Evolutionary conservation across 768 basidiomycete genomes (phyloP).

Genomic region (Melanogaster broomeanus): DNA sequence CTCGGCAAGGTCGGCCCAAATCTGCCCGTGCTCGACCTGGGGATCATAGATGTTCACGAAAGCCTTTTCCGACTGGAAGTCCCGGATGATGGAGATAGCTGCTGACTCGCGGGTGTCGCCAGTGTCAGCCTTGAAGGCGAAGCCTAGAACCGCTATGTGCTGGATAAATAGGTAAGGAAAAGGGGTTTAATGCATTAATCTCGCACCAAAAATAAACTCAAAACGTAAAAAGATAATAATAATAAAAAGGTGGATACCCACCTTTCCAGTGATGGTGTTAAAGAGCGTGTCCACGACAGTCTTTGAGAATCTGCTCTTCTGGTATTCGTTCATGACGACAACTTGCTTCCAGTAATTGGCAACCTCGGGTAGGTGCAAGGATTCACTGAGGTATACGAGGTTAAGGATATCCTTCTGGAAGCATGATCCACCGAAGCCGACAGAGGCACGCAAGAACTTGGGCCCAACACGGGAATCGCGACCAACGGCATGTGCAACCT

Average conservation of each 20-base stretch:
- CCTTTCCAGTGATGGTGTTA: slow-evolving; percentile 97
- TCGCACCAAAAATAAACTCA: slow-evolving; percentile 3
- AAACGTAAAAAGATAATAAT: not conserved
- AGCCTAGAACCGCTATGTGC: slow-evolving; percentile 96
- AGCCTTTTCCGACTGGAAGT: slow-evolving; percentile 91
- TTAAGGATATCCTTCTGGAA: slow-evolving; percentile 99
- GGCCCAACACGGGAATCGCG: slow-evolving; percentile 91
- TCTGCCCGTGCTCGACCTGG: slow-evolving; percentile 81
- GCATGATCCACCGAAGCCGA: slow-evolving; percentile 97
- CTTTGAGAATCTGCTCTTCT: slow-evolving; percentile 95
- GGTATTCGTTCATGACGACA: slow-evolving; percentile 98
- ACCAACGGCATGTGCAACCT: slow-evolving; percentile 93
- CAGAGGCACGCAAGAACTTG: slow-evolving; percentile 93
- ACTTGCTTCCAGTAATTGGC: slow-evolving; percentile 98
- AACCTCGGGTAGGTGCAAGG: slow-evolving; percentile 92
- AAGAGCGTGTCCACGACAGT: slow-evolving; percentile 96
- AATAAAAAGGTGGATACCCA: slow-evolving; percentile 29
- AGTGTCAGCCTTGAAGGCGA: slow-evolving; percentile 99
- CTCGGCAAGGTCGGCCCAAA: slow-evolving; percentile 79
- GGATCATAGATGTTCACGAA: slow-evolving; percentile 90
- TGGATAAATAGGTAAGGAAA: slow-evolving; percentile 25
- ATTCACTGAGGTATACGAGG: slow-evolving; percentile 95
- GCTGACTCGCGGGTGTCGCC: slow-evolving; percentile 99
- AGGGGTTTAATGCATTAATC: slow-evolving; percentile 3
- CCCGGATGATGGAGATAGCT: slow-evolving; percentile 89